Evolutionary conservation across 352 stramenopile genomes (phyloP), one percentile per base, ranked within the genome.

Genomic region (Bremia lactucae): DNA sequence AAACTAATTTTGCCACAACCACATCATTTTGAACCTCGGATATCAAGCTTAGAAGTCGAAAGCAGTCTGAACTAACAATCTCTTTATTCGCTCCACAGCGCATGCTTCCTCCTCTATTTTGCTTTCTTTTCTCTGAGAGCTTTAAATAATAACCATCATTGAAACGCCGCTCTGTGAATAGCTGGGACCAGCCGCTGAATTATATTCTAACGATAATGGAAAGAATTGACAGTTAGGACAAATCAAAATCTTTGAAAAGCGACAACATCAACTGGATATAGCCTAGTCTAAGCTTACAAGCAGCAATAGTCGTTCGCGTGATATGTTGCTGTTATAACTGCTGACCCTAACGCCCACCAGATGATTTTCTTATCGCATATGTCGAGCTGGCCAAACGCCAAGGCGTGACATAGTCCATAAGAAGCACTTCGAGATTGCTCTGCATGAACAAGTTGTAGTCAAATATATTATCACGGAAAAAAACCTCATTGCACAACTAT

Each of bases 1-100:
- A 43, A 21, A 87, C 64, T 0, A 75, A 64, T 35, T 91, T 87
- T 16, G 85, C 42, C 4, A 87, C 62, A 39, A 79, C 70, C 4
- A 72, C 66, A 37, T 79, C 73, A 33, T 86, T 82, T 24, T 91
- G 75, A 3, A 66, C 53, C 22, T 83, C 68, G 0, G 49, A n/a
- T 2, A 68, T 42, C 23, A 87, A 56, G 16, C 53, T 62, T 48
- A 90, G 9, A 18, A 87, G 28, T 4, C 72, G 68, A 46, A 83
- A 87, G 37, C 65, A 78, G 28, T 64, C 38, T 24, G 52, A 36
- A 16, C 52, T 60, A 19, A 67, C 46, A 24, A 56, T 29, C 49
- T 53, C 49, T 23, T 48, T 45, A 13, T 36, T 49, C 7, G 39
- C 22, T 20, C 44, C 37, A 9, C 62, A 24, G 10, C 36, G 57